phyloP scores from a whole-genome alignment of 257 asterid genomes.

The Scutellaria baicalensis region DNA sequence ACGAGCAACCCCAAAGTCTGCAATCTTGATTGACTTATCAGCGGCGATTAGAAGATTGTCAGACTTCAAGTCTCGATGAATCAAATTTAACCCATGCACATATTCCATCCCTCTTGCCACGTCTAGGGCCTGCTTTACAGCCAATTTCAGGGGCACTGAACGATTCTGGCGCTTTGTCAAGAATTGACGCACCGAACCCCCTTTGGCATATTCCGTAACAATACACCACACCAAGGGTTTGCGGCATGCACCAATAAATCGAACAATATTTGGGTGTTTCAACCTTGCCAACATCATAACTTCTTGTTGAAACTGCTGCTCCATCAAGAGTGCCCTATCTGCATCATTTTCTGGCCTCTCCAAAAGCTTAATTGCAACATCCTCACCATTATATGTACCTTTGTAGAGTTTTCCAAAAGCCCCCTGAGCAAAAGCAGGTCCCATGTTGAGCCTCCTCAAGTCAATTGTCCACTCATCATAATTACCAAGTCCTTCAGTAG shows the following conservation, averaged over 20 bases:
- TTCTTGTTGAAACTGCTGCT: conserved; percentile 97
- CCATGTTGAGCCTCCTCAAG: conserved; percentile 92
- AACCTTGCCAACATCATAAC: conserved; percentile 91
- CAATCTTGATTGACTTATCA: conserved; percentile 90
- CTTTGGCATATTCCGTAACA: conserved; percentile 95
- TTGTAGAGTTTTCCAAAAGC: conserved; percentile 95
- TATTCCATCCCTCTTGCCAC: conserved; percentile 99
- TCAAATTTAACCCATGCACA: conserved; percentile 82
- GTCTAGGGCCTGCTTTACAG: conserved; percentile 98
- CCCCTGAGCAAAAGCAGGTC: conserved; percentile 97
- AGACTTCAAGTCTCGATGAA: conserved; percentile 92
- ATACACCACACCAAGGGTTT: conserved; percentile 99
- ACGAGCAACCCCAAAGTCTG: conserved; percentile 98
- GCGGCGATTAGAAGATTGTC: conserved; percentile 91
- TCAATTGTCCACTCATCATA: conserved; percentile 94
- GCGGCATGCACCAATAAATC: conserved; percentile 90
- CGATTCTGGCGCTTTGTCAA: conserved; percentile 78
- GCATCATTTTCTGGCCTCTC: conserved; percentile 85
- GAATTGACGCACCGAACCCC: conserved; percentile 93
- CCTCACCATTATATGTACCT: conserved; percentile 87
- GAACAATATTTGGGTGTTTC: conserved; percentile 93
- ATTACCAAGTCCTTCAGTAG: conserved; percentile 83
- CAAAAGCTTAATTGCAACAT: conserved; percentile 93
- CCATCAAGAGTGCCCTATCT: conserved; percentile 88
- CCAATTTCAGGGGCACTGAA: conserved; percentile 86